Conservation (phyloP, 768 basidiomycete species). For the Mycena latifolia region DNA sequence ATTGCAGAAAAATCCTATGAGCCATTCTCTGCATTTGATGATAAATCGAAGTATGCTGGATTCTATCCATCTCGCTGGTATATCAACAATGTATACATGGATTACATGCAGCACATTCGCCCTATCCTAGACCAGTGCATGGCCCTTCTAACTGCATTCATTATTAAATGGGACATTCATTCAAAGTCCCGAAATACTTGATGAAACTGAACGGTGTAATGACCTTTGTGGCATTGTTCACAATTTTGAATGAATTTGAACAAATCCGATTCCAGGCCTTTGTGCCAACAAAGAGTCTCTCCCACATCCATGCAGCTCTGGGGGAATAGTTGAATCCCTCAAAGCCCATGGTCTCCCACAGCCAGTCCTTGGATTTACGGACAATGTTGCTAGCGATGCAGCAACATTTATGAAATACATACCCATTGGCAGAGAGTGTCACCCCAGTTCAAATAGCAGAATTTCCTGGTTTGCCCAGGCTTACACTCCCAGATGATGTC, state of each 20-base stretch:
- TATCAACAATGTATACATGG: not conserved
- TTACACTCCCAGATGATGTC: too few relatives aligned
- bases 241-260: constrained; percentile 35
- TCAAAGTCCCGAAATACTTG: not conserved
- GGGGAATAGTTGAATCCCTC: not conserved
- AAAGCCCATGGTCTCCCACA: not conserved
- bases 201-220: not conserved
- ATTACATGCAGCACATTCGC: constrained; percentile 26
- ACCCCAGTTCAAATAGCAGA: too few relatives aligned
- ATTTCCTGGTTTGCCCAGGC: too few relatives aligned
- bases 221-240: constrained; percentile 24
- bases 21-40: constrained; percentile 33
- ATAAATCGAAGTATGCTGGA: not conserved
- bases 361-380: not conserved
- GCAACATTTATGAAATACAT: constrained; percentile 18
- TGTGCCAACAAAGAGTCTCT: constrained; percentile 31
- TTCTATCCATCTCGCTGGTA: not conserved
- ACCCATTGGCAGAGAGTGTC: not conserved
- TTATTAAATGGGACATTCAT: not conserved
- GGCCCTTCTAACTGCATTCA: not conserved
- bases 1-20: not conserved
- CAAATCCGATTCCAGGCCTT: constrained; percentile 23
- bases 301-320: constrained; percentile 25
- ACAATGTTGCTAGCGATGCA: constrained; percentile 30
- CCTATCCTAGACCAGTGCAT: not conserved